phyloP scores from a whole-genome alignment of 441 rosid genomes.

The Daphne laureola region DNA sequence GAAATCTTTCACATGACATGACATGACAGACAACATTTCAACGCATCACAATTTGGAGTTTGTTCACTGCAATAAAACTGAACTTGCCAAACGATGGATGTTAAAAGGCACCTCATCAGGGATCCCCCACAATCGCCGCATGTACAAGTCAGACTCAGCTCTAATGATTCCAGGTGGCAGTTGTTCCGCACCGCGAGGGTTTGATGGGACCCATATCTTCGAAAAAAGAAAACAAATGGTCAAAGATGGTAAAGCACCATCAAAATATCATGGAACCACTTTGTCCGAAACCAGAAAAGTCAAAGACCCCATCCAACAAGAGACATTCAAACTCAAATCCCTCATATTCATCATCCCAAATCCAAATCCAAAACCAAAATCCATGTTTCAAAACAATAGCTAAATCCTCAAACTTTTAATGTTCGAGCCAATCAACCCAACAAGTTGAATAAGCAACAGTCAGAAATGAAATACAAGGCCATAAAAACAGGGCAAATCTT shows the following conservation, averaged over 20 bases:
- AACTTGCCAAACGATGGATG: not conserved
- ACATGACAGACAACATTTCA: too few species aligned
- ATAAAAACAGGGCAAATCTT: too few species aligned
- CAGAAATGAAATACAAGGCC: too few species aligned
- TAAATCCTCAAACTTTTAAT: not conserved
- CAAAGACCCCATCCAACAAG: not conserved
- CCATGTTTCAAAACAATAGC: not conserved
- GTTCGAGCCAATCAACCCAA: not conserved
- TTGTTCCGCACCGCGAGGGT: conserved; percentile 93
- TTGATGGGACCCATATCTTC: conserved; percentile 94
- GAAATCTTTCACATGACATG: too few species aligned
- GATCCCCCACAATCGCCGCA: conserved; percentile 86
- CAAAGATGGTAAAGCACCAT: conserved; percentile 1
- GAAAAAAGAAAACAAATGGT: conserved; percentile 10
- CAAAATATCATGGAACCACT: too few species aligned
- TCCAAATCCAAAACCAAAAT: not conserved
- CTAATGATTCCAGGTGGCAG: conserved; percentile 78
- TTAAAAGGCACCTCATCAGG: conserved; percentile 65
- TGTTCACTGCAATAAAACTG: too few species aligned
- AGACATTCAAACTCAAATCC: not conserved
- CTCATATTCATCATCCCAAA: too few species aligned
- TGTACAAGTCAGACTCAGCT: conserved; percentile 79
- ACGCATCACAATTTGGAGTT: too few species aligned
- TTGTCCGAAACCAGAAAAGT: conserved; percentile 1
- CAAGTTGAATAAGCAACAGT: too few species aligned